Conservation (phyloP, 352 stramenopile genomes). For the Phytopythium ostracodes region DNA sequence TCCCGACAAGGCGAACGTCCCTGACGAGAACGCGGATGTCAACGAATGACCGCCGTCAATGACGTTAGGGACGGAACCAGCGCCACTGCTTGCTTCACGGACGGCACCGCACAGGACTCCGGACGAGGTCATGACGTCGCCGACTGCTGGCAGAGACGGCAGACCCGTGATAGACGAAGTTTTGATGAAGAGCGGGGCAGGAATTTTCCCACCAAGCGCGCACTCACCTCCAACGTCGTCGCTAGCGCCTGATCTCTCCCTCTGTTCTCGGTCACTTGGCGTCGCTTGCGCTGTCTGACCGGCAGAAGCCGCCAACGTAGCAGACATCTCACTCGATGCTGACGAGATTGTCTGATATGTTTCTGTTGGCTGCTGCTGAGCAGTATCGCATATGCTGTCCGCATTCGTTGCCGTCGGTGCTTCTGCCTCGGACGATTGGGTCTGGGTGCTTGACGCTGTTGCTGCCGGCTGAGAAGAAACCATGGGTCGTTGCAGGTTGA, state of each 20-base stretch:
- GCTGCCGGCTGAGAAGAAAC: no score
- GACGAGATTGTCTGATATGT: background rate
- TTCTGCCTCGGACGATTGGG: background rate
- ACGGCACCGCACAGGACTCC: background rate
- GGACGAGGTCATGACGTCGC: background rate
- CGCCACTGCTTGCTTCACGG: background rate
- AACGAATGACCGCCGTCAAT: background rate
- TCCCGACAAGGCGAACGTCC: constrained; percentile 12
- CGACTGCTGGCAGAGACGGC: background rate
- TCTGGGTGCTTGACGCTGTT: background rate
- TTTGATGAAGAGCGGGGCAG: background rate
- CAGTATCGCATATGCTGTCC: background rate
- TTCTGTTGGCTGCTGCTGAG: background rate
- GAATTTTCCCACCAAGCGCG: background rate
- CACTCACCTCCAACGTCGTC: background rate
- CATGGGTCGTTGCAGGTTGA: constrained; percentile 31
- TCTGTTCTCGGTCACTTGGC: background rate
- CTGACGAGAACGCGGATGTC: background rate
- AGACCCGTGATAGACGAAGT: background rate
- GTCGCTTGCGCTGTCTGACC: background rate
- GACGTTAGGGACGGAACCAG: background rate
- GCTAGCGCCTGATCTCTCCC: background rate
- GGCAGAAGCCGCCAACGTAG: background rate
- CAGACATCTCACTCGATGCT: background rate
- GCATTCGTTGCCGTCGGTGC: no score